Conservation (phyloP, 2,329 filamentous ascomycete species). For the Colletotrichum horii region DNA sequence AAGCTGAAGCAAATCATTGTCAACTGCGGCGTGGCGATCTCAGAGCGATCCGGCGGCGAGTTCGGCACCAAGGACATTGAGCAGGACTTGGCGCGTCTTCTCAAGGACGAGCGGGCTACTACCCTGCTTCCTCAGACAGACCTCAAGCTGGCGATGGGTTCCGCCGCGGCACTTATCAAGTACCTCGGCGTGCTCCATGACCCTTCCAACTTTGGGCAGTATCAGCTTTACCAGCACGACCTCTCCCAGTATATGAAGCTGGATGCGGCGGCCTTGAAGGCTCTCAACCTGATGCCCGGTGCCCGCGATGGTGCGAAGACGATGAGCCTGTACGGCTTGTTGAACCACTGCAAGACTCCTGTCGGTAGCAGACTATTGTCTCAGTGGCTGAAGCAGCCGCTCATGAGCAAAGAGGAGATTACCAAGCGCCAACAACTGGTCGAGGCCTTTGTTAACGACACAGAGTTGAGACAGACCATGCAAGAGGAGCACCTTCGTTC, state of each 20-base stretch:
- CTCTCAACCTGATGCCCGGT: conserved; percentile 96
- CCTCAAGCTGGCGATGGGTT: conserved; percentile 93
- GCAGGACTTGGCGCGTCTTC: conserved; percentile 84
- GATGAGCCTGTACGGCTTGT: conserved; percentile 92
- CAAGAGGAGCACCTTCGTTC: conserved; percentile 94
- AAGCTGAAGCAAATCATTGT: conserved; percentile 91
- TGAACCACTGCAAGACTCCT: conserved; percentile 98
- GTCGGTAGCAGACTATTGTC: conserved; percentile 87
- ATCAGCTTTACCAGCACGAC: conserved; percentile 96
- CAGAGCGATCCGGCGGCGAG: conserved; percentile 77
- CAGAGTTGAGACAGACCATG: conserved; percentile 91
- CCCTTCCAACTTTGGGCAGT: conserved; percentile 94
- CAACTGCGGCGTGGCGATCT: conserved; percentile 88
- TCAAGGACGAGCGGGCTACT: conserved; percentile 84
- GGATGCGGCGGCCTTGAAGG: conserved; percentile 91
- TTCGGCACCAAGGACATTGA: conserved; percentile 94
- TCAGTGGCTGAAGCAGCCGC: conserved; percentile 96
- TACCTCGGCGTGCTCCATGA: conserved; percentile 92
- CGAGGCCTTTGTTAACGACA: conserved; percentile 92
- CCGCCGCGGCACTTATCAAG: conserved; percentile 90
- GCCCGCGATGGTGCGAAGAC: conserved; percentile 93
- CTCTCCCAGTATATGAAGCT: conserved; percentile 98
- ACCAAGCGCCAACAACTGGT: conserved; percentile 92
- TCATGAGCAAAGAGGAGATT: conserved; percentile 91
- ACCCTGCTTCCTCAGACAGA: conserved; percentile 87